Percentiles rank a stretch among this genome's conserved stretches.
These are phyloP conservation scores for Lavandula angustifolia DNA, from an alignment of 257 asterid genomes.

Conservation along the genomic window DNA sequence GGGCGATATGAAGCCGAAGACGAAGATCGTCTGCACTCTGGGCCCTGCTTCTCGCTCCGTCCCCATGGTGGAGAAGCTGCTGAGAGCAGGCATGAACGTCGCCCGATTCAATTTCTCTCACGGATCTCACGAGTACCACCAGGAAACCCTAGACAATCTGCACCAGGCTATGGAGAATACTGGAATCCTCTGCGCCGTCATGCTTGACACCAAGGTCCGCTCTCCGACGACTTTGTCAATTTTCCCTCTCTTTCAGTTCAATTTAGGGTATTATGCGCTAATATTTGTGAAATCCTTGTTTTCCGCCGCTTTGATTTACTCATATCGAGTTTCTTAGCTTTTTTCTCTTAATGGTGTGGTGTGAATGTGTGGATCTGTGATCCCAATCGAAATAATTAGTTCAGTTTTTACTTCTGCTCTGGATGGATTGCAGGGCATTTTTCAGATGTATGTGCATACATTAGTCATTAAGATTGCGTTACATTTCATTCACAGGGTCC, in stretches of 20 bases:
- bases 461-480: neutral
- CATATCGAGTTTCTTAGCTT: too few relatives aligned
- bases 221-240: too few relatives aligned
- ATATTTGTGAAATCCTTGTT: too few relatives aligned
- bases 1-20: conserved; percentile 50
- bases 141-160: conserved; percentile 74
- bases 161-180: conserved; percentile 68
- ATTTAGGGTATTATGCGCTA: neutral
- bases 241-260: neutral
- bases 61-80: conserved; percentile 68
- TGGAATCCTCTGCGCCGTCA: conserved; percentile 74
- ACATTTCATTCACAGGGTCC: conserved; percentile 49
- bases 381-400: too few relatives aligned
- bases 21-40: conserved; percentile 73
- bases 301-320: too few relatives aligned
- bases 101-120: conserved; percentile 80
- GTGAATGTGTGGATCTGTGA: too few relatives aligned
- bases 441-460: neutral
- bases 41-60: conserved; percentile 80
- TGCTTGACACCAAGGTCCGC: conserved; percentile 72
- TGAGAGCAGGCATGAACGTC: conserved; percentile 73
- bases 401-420: too few relatives aligned
- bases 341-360: neutral
- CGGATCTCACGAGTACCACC: conserved; percentile 73
- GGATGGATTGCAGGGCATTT: too few relatives aligned